phyloP scores from a whole-genome alignment of 495 filamentous ascomycete species.

The Neurospora tetrasperma region DNA sequence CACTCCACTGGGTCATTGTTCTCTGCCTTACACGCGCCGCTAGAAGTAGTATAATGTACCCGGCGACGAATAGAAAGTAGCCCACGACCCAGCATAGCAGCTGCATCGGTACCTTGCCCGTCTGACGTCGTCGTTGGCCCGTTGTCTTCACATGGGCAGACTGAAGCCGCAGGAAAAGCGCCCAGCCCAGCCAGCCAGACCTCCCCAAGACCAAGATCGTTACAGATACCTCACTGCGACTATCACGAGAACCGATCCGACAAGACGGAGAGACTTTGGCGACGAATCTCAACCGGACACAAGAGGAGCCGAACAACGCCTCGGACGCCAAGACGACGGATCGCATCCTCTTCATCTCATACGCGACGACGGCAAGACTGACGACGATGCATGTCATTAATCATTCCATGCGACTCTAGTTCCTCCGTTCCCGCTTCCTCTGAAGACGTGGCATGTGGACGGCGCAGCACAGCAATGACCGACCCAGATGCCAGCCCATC shows the following conservation, averaged over 20 bases:
- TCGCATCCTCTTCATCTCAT: not conserved
- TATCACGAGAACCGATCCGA: not conserved
- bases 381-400: not conserved
- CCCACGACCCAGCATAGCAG: not conserved
- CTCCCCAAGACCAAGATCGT: not conserved
- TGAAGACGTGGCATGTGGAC: conserved; percentile 5
- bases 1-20: not conserved
- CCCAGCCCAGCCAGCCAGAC: not conserved
- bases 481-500: conserved; percentile 19
- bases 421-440: not conserved
- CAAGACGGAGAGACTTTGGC: not conserved
- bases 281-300: not conserved
- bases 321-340: not conserved
- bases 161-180: not conserved
- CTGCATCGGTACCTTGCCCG: not conserved
- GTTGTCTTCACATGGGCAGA: not conserved
- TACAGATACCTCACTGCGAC: not conserved
- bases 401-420: not conserved
- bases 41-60: not conserved
- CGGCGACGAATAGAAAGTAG: not conserved
- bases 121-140: not conserved
- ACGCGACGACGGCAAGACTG: not conserved
- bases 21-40: not conserved
- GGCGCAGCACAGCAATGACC: conserved; percentile 14
- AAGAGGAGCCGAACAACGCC: not conserved